A percentile compares a stretch with the other conserved stretches of the same genome.
These are phyloP conservation scores for Cercospora janseana DNA, from an alignment of 2,329 filamentous ascomycete genomes.

Conservation along the genomic window DNA sequence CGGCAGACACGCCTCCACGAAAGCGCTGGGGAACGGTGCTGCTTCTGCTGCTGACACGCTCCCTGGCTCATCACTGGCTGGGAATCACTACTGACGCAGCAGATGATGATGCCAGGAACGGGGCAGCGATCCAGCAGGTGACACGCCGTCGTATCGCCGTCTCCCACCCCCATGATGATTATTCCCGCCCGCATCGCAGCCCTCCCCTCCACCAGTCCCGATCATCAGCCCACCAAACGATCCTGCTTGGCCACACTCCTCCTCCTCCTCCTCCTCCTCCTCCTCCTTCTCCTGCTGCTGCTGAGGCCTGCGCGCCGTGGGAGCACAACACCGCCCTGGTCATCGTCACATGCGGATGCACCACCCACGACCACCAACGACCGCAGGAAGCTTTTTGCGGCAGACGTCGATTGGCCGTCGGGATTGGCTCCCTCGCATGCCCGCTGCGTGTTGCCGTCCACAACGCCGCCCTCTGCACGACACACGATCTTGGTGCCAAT, in stretches of 20 bases:
- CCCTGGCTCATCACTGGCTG: not conserved
- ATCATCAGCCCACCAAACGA: too few species aligned
- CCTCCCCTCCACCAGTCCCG: not conserved
- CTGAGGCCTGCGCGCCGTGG: not conserved
- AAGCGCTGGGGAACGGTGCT: not conserved
- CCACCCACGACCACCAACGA: not conserved
- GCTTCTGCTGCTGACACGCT: not conserved
- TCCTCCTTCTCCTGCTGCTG: not conserved
- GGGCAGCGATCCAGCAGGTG: constrained; percentile 2
- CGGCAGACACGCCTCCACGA: too few species aligned
- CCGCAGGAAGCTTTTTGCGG: not conserved
- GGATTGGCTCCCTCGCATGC: constrained; percentile 7
- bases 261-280: not conserved
- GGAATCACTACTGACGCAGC: too few species aligned
- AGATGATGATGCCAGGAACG: constrained; percentile 8
- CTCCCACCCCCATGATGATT: not conserved
- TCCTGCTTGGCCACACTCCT: too few species aligned
- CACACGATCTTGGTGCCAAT: not conserved
- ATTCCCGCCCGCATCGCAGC: not conserved
- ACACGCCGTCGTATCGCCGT: not conserved
- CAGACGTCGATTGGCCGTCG: constrained; percentile 2
- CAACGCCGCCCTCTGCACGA: not conserved
- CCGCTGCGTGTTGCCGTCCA: constrained; percentile 6
- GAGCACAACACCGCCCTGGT: not conserved
- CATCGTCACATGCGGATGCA: constrained; percentile 7